Percentiles rank a stretch among this genome's conserved stretches.
These are phyloP conservation scores for Lichenothelia convexa DNA, from an alignment of 495 filamentous ascomycete species.

Conservation along the genomic window DNA sequence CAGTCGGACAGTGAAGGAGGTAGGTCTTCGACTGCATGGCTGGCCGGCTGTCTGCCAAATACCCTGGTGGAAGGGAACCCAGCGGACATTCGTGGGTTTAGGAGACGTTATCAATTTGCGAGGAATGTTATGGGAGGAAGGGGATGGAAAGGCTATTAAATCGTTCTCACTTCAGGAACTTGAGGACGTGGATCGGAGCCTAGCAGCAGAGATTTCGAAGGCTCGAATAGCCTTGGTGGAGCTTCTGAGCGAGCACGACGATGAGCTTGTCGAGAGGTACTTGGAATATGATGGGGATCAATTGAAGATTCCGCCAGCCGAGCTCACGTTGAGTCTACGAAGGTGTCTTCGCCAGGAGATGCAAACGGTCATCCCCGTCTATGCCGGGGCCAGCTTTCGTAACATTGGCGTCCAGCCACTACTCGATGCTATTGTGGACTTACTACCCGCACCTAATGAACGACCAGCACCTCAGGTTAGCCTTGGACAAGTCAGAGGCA, in stretches of 20 bases:
- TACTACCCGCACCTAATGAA: slow-evolving; percentile 70
- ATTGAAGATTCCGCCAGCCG: slow-evolving; percentile 38
- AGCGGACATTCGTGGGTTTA: slow-evolving; percentile 59
- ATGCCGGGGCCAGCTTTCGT: slow-evolving; percentile 78
- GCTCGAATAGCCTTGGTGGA: slow-evolving; percentile 71
- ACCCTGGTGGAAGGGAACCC: slow-evolving; percentile 67
- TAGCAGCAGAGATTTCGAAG: slow-evolving; percentile 52
- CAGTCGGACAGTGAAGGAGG: slow-evolving; percentile 66
- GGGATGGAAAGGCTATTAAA: slow-evolving; percentile 47
- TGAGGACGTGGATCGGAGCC: slow-evolving; percentile 26
- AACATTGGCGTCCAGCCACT: slow-evolving; percentile 92
- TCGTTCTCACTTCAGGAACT: slow-evolving; percentile 31
- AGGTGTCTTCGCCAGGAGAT: slow-evolving; percentile 39
- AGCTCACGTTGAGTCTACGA: slow-evolving; percentile 58
- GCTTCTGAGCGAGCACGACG: slow-evolving; percentile 70
- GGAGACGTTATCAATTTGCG: slow-evolving; percentile 54
- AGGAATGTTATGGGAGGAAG: slow-evolving; percentile 33
- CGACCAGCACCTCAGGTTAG: slow-evolving; percentile 61
- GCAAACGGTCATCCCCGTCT: slow-evolving; percentile 60
- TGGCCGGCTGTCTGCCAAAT: slow-evolving; percentile 90
- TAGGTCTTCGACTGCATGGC: slow-evolving; percentile 56
- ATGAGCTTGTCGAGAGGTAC: slow-evolving; percentile 66
- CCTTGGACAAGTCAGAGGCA: slow-evolving; percentile 34
- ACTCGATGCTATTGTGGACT: slow-evolving; percentile 69
- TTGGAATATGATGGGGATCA: slow-evolving; percentile 58